Evolutionary conservation across 2,329 filamentous ascomycete genomes (phyloP), one percentile per base, ranked within the genome.

Genomic region (Neonectria magnoliae): DNA sequence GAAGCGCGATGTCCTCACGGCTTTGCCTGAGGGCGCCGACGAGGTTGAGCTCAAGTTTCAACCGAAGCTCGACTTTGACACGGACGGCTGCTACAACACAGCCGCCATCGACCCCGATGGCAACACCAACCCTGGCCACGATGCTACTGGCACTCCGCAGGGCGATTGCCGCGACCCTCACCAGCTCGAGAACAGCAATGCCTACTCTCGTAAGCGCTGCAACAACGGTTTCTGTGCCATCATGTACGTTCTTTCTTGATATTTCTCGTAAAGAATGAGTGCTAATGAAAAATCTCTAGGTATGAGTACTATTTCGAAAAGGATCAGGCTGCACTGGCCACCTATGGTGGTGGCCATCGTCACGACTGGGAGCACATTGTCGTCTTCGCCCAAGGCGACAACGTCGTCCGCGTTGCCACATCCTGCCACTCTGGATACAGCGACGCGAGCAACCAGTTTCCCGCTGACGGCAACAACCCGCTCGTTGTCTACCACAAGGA

Each of bases 221-320:
- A 78, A 78, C 67, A 78, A 77, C 50, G 76, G 74, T 6, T 71
- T 68, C 57, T 78, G 76, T 29, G 76, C 75, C n/a, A 58, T 72
- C 33, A 77, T 78, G 75, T 75, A 68, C 52, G 64, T 41, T 6
- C 0, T 9, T 0, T 10, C 1, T 41, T 5, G 1, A 0, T 3
- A 2, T 1, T 2, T 6, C 13, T 3, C 3, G 14, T 27, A 5
- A n/a, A 16, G 14, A 31, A 18, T n/a, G 1, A 11, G 16, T 18
- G 5, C 22, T 25, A 47, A 47, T 14, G 13, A 5, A 5, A 13
- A 8, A 7, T 14, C 3, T 4, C 20, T 16, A 70, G 68, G 68
- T 71, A 70, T 50, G 73, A 75, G 56, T 79, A 80, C 75, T 84
- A 82, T 68, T 78, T 80, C 57, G 82, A 83, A 52, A 84, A 84